Conservation (phyloP, 345 rosid species). For the Murraya paniculata region DNA sequence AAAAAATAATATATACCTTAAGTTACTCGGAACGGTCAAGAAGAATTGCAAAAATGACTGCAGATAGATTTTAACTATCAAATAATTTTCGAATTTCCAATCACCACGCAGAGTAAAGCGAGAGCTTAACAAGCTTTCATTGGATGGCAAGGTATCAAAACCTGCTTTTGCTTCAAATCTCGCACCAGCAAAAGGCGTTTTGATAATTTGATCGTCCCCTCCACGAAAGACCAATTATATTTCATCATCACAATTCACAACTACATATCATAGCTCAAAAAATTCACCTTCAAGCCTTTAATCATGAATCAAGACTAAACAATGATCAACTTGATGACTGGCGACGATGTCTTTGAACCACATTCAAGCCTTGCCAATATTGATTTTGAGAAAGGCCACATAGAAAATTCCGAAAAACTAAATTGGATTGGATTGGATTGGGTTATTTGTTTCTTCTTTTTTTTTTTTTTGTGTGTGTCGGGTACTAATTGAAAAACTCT, state of each 20-base stretch:
- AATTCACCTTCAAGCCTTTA: slow-evolving; percentile 14
- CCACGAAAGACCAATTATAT: slow-evolving; percentile 26
- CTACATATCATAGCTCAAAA: slow-evolving; percentile 4
- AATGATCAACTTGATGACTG: slow-evolving; percentile 11
- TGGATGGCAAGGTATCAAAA: slow-evolving; percentile 41
- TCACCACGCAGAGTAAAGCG: slow-evolving; percentile 28
- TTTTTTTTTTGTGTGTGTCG: background rate
- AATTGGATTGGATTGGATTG: background rate
- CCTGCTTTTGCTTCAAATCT: slow-evolving; percentile 31
- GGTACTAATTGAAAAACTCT: background rate
- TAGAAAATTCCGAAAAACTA: background rate
- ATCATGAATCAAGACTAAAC: background rate
- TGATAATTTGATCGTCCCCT: slow-evolving; percentile 32
- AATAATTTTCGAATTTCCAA: slow-evolving; percentile 22
- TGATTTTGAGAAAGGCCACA: background rate
- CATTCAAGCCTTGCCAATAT: too few relatives aligned
- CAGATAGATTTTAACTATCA: background rate
- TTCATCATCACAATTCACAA: slow-evolving; percentile 6
- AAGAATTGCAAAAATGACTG: slow-evolving; percentile 26
- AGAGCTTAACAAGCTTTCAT: slow-evolving; percentile 31
- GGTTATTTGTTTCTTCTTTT: background rate
- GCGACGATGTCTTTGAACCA: too few relatives aligned
- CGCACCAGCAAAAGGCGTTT: slow-evolving; percentile 16
- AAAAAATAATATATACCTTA: slow-evolving; percentile 31
- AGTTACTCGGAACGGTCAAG: slow-evolving; percentile 28